phyloP scores from a whole-genome alignment of 768 basidiomycete genomes.

The Mycena kentingensis region DNA sequence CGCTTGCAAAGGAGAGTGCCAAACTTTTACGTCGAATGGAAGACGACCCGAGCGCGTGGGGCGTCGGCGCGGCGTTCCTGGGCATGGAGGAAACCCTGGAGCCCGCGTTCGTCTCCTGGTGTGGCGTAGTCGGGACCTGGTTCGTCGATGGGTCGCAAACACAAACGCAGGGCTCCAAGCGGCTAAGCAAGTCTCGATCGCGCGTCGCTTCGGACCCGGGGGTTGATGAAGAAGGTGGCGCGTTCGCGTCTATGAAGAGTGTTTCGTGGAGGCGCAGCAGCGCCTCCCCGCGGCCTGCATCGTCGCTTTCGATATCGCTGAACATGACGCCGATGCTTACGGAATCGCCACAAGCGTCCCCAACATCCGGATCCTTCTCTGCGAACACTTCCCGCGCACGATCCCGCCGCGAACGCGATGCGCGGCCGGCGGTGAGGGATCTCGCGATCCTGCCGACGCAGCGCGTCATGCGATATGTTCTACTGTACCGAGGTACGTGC shows the following conservation, averaged over 20 bases:
- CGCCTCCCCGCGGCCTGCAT: neutral
- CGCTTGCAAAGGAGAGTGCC: slow-evolving; percentile 53
- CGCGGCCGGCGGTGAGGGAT: slow-evolving; percentile 47
- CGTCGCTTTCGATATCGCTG: slow-evolving; percentile 5
- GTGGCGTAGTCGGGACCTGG: slow-evolving; percentile 42
- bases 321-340: neutral
- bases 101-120: slow-evolving; percentile 61
- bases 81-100: slow-evolving; percentile 54
- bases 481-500: slow-evolving; percentile 58
- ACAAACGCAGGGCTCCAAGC: neutral
- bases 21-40: slow-evolving; percentile 52
- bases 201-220: slow-evolving; percentile 1
- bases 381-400: neutral
- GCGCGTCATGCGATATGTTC: slow-evolving; percentile 66
- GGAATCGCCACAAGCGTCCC: neutral
- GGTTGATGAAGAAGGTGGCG: neutral
- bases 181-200: slow-evolving; percentile 16
- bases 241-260: neutral
- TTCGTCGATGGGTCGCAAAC: slow-evolving; percentile 4
- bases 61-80: slow-evolving; percentile 63
- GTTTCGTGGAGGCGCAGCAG: neutral
- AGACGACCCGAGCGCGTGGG: slow-evolving; percentile 63
- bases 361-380: neutral
- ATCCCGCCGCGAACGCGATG: slow-evolving; percentile 4
- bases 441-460: slow-evolving; percentile 69